These are phyloP conservation scores for Mortierella sp. DNA, from an alignment of 371 early-diverging fungal genomes.

Conservation along the genomic window DNA sequence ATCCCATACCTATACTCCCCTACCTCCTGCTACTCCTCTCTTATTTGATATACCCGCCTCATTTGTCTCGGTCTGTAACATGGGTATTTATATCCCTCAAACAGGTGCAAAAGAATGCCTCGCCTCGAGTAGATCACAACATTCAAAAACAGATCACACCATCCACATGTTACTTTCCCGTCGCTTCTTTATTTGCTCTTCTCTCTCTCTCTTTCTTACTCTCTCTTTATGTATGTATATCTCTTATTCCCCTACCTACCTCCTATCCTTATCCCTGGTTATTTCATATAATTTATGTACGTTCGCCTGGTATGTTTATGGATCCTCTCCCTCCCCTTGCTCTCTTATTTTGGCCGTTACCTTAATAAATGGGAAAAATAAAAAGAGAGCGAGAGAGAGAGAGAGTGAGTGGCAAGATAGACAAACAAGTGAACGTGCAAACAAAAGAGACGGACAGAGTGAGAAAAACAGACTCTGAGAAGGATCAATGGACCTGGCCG, in stretches of 20 bases:
- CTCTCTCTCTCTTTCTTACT: conserved; percentile 10
- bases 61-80: neutral
- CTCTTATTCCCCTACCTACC: conserved; percentile 3
- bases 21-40: neutral
- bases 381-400: neutral
- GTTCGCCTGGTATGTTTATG: neutral
- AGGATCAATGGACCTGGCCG: conserved; percentile 2
- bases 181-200: neutral
- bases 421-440: neutral
- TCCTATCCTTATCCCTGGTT: conserved; percentile 3
- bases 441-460: no score
- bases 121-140: conserved; percentile 12
- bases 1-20: neutral
- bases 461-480: neutral
- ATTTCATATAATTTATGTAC: neutral
- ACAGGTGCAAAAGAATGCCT: neutral
- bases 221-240: conserved; percentile 1
- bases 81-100: no score
- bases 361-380: no score
- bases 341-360: neutral
- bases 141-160: conserved; percentile 22
- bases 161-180: conserved; percentile 8
- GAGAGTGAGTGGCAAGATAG: neutral
- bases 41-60: neutral
- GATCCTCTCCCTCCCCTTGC: conserved; percentile 5